phyloP scores from a whole-genome alignment of 805 yeast species.

The Hanseniaspora lindneri region DNA sequence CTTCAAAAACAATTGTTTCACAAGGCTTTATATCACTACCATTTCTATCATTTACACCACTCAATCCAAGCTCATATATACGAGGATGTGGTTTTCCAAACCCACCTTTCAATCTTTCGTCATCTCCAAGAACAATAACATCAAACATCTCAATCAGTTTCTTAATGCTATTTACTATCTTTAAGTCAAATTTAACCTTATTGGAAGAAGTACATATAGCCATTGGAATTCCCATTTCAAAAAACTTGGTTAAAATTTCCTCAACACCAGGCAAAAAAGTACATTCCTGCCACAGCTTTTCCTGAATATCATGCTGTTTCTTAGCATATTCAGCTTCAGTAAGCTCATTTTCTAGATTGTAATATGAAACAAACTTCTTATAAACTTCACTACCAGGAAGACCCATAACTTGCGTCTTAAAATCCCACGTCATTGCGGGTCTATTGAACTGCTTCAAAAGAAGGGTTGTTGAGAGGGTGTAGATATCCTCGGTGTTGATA shows the following conservation, averaged over 20 bases:
- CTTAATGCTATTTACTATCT: conserved; percentile 52
- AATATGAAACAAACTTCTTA: conserved; percentile 51
- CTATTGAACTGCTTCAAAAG: conserved; percentile 56
- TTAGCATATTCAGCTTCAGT: conserved; percentile 42
- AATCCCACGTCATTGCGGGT: conserved; percentile 81
- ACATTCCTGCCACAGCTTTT: conserved; percentile 48
- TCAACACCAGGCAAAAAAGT: conserved; percentile 74
- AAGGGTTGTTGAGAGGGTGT: conserved; percentile 65
- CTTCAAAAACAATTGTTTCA: conserved; percentile 87
- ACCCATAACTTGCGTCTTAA: conserved; percentile 80
- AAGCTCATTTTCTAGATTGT: conserved; percentile 53
- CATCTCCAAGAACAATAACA: conserved; percentile 80
- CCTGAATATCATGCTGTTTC: conserved; percentile 41
- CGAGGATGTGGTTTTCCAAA: conserved; percentile 91
- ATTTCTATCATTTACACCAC: conserved; percentile 49
- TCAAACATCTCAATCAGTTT: conserved; percentile 56
- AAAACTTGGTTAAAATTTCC: conserved; percentile 48
- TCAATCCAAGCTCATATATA: conserved; percentile 76
- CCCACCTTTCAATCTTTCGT: conserved; percentile 67
- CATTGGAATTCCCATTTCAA: conserved; percentile 48
- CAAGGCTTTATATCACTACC: conserved; percentile 43
- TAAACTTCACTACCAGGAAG: conserved; percentile 74
- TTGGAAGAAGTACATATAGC: conserved; percentile 86
- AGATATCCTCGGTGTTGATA: conserved; percentile 82
- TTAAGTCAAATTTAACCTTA: conserved; percentile 46